Base-by-base conservation (phyloP, 2,329 filamentous ascomycete species). In the Aspergillus unguis region DNA sequence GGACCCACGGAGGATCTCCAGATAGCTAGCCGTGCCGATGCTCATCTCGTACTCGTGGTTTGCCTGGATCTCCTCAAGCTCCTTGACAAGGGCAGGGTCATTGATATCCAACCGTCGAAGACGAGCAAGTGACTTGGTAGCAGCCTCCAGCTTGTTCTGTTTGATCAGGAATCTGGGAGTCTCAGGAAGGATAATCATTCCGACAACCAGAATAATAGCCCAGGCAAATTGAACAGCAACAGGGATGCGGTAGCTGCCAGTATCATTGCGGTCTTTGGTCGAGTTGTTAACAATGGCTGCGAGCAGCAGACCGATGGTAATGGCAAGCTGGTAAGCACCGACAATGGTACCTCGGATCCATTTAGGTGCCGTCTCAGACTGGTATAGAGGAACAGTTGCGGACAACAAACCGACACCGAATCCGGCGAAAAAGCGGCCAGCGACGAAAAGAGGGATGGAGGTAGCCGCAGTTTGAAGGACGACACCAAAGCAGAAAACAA, bases 81-180 rank as follows among this genome's bases (percentile, higher is more conserved):
- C 90, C 57, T 83, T 78, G 71, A 94, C 84, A 69, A 84, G 88
- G 56, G 85, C 80, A 17, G 86, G 89, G 50, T 87, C 82, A 50
- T 75, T 69, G 46, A 85, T 78, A 74, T 94, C 63, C 44, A 66
- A 84, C 52, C 87, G 87, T 65, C 90, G 87, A 29, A 95, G 82
- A 55, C 78, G 80, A 46, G 82, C 73, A 6, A 95, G 81, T 3
- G 84, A 73, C 5, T 72, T 62, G 54, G 83, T 79, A 28, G 90
- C 90, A 42, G 77, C 67, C 42, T 86, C 82, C 44, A 88, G 77
- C 52, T 81, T 77, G 54, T 86, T 86, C 66, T 84, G 84, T 79
- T 90, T 91, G 75, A 95, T 87, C 65, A 84, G 90, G 79, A 85
- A 94, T 60, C 90, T 86, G 32, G 90, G 90, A 0, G 88, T 91